Percentiles rank a stretch among this genome's conserved stretches.
Conservation (phyloP, 169 alveolate genomes). For the Plasmodium coatneyi region DNA sequence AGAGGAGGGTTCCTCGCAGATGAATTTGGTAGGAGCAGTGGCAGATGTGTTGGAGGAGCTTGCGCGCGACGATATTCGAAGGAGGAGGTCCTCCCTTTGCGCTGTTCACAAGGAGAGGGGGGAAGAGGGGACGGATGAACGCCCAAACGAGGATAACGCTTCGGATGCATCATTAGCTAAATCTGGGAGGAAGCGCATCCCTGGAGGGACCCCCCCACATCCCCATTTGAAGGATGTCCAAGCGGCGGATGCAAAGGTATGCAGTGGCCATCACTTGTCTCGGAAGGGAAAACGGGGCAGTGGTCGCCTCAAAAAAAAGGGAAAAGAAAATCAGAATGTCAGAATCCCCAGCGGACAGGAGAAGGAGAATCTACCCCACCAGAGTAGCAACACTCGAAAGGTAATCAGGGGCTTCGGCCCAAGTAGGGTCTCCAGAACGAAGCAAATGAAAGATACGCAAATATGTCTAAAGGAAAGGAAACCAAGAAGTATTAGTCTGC, state of each 20-base stretch:
- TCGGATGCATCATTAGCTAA: not conserved
- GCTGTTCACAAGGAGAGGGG: not conserved
- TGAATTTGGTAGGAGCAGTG: not conserved
- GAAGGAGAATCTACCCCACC: not conserved
- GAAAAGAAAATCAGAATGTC: not conserved
- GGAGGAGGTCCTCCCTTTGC: not conserved
- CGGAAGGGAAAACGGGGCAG: not conserved
- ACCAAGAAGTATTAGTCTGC: constrained; percentile 66
- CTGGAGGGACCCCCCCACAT: not conserved
- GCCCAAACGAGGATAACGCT: not conserved
- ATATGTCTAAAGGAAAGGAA: not conserved
- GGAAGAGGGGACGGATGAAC: not conserved
- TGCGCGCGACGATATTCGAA: not conserved
- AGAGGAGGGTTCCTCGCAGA: not conserved
- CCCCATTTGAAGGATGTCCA: not conserved
- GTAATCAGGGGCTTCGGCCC: not conserved
- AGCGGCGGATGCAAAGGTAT: not conserved
- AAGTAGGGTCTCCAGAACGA: not conserved
- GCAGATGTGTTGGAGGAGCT: not conserved
- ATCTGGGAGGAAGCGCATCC: not conserved
- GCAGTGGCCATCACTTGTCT: not conserved
- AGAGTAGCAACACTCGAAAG: not conserved
- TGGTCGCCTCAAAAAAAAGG: not conserved
- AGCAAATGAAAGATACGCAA: not conserved
- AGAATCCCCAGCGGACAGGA: not conserved